Percentiles rank a stretch among this genome's conserved stretches.
These are phyloP conservation scores for Eucalyptus sideroxylon DNA, from an alignment of 345 rosid species.

Conservation along the genomic window DNA sequence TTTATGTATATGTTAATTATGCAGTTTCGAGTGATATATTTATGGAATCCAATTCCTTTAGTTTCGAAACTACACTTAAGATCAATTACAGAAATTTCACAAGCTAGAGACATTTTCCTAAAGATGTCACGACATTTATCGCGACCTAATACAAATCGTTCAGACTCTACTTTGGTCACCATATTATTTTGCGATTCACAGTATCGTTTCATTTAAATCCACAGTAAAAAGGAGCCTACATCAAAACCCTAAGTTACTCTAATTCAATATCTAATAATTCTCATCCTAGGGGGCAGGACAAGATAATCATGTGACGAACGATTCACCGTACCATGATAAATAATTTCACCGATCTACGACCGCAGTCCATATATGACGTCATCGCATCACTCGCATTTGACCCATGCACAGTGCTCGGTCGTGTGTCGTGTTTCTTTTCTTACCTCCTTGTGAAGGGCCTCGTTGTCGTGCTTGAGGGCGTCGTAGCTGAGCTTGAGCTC, in stretches of 20 bases:
- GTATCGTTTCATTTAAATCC: neutral
- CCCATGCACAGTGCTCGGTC: neutral
- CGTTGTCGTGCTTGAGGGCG: slow-evolving; percentile 62
- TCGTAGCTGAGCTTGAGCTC: slow-evolving; percentile 36
- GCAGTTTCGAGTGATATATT: neutral
- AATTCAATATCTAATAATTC: neutral
- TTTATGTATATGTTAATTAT: too few relatives aligned
- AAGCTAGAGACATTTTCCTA: neutral
- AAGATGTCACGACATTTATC: neutral
- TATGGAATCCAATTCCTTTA: neutral
- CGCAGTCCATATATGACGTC: neutral
- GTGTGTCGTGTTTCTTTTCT: neutral
- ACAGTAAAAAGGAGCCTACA: neutral
- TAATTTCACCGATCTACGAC: neutral
- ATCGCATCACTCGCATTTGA: neutral
- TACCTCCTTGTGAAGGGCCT: slow-evolving; percentile 79
- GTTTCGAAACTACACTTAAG: neutral
- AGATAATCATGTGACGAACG: neutral
- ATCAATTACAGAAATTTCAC: neutral
- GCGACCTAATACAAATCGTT: neutral
- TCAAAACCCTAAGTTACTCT: neutral
- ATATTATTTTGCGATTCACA: neutral
- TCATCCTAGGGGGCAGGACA: neutral
- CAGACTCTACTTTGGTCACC: neutral
- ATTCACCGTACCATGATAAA: neutral